Percentiles rank a stretch among this genome's conserved stretches.
These are phyloP conservation scores for Incumbomyces delicatus DNA, from an alignment of 2,329 filamentous ascomycete genomes.

Conservation along the genomic window DNA sequence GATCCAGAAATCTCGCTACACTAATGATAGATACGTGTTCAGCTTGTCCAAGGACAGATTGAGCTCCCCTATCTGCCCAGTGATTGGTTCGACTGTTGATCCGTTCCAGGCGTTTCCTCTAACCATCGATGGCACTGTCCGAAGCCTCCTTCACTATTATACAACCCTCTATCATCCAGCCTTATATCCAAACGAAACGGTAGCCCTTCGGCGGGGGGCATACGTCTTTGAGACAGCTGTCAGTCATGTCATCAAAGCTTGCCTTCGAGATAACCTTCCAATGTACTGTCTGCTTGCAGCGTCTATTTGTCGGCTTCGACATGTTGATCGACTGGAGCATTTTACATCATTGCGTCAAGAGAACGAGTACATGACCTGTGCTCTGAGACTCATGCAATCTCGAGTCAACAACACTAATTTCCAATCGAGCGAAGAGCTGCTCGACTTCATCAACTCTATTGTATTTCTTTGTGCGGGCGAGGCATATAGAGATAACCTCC, in stretches of 20 bases:
- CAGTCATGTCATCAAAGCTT: conserved; percentile 1
- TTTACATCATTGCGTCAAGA: conserved; percentile 1
- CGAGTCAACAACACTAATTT: background rate
- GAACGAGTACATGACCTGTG: conserved; percentile 5
- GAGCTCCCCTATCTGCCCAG: background rate
- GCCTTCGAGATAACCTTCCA: conserved; percentile 2
- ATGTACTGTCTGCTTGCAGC: conserved; percentile 8
- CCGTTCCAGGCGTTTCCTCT: conserved; percentile 1
- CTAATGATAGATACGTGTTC: background rate
- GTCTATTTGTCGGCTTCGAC: conserved; percentile 3
- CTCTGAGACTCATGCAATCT: conserved; percentile 1
- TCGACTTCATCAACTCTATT: conserved; percentile 6
- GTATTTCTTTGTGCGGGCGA: conserved; percentile 8
- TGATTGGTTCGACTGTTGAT: background rate
- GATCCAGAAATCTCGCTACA: background rate
- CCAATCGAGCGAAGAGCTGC: background rate
- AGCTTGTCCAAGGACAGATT: background rate
- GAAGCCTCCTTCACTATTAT: conserved; percentile 7
- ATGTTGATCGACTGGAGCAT: conserved; percentile 4
- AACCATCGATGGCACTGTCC: conserved; percentile 1
- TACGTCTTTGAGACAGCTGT: conserved; percentile 8
- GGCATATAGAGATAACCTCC: conserved; percentile 7
- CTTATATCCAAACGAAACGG: conserved; percentile 9
- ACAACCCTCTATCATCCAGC: conserved; percentile 8
- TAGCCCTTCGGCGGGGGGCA: conserved; percentile 1